Percentiles rank a stretch among this genome's conserved stretches.
Evolutionary conservation across 2,329 filamentous ascomycete species (phyloP).

Genomic region (Leptographium wingfieldii): DNA sequence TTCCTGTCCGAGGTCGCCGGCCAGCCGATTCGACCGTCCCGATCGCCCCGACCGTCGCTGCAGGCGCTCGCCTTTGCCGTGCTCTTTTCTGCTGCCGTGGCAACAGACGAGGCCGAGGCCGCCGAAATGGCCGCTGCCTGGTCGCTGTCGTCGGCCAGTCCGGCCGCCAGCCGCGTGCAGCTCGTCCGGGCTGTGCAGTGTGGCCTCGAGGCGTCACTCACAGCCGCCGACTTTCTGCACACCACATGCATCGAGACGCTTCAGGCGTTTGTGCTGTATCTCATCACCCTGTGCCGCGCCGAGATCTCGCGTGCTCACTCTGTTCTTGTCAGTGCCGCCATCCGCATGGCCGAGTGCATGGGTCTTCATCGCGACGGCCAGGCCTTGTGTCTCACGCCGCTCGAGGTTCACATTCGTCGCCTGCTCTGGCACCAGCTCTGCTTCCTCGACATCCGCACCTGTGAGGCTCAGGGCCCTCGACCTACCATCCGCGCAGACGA

Average conservation of each 20-base stretch:
- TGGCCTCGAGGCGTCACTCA: constrained; percentile 54
- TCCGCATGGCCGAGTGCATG: constrained; percentile 67
- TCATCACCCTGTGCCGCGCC: constrained; percentile 57
- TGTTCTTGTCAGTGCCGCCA: constrained; percentile 56
- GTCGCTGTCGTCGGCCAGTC: constrained; percentile 19
- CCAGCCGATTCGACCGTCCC: not conserved
- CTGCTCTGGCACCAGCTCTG: constrained; percentile 69
- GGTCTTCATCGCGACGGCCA: constrained; percentile 60
- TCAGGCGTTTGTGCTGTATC: constrained; percentile 65
- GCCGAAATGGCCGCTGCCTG: constrained; percentile 32
- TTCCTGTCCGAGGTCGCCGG: constrained; percentile 43
- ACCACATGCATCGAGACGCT: constrained; percentile 62
- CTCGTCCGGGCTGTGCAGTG: constrained; percentile 48
- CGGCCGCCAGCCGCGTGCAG: constrained; percentile 23
- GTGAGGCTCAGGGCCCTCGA: constrained; percentile 60
- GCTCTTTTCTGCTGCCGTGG: constrained; percentile 57
- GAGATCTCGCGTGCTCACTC: constrained; percentile 65
- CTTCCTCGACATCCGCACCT: constrained; percentile 63
- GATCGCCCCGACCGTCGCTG: constrained; percentile 41
- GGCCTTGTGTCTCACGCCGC: constrained; percentile 49
- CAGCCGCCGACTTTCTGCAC: constrained; percentile 56
- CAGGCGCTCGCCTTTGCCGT: constrained; percentile 59
- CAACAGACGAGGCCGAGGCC: constrained; percentile 41
- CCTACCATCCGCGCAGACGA: constrained; percentile 61
- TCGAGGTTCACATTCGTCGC: constrained; percentile 60